A percentile compares a stretch with the other conserved stretches of the same genome.
These are phyloP conservation scores for Rhizopus arrhizus DNA, from an alignment of 371 early-diverging fungal species.

Conservation along the genomic window DNA sequence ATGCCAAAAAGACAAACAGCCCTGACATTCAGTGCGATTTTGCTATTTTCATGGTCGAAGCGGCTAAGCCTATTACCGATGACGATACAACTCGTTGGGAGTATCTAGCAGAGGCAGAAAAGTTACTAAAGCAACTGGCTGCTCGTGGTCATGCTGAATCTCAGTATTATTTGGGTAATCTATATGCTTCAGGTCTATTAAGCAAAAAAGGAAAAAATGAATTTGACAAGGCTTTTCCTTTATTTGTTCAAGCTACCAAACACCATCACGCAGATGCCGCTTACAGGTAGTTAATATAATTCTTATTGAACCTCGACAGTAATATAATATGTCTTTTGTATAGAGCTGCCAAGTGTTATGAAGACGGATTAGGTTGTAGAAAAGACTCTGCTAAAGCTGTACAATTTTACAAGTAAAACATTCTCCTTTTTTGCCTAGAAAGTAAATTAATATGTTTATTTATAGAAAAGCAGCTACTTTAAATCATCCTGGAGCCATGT, in stretches of 20 bases:
- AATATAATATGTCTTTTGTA: too few relatives aligned
- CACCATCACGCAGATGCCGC: slow-evolving; percentile 73
- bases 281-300: slow-evolving; percentile 43
- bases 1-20: slow-evolving; percentile 81
- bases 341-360: slow-evolving; percentile 72
- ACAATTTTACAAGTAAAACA: slow-evolving; percentile 68
- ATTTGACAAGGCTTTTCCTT: slow-evolving; percentile 71
- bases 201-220: slow-evolving; percentile 65
- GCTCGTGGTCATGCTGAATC: slow-evolving; percentile 67
- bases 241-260: slow-evolving; percentile 70
- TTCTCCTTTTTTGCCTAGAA: slow-evolving; percentile 8
- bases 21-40: slow-evolving; percentile 82
- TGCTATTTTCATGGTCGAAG: slow-evolving; percentile 76
- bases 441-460: slow-evolving; percentile 1
- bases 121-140: slow-evolving; percentile 62
- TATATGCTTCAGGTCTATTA: slow-evolving; percentile 63
- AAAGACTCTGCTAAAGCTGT: slow-evolving; percentile 67
- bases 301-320: not conserved
- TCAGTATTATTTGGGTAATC: slow-evolving; percentile 68
- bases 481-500: slow-evolving; percentile 76
- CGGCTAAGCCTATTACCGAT: slow-evolving; percentile 62
- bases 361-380: slow-evolving; percentile 66
- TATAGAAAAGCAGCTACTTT: slow-evolving; percentile 71
- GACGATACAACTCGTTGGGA: slow-evolving; percentile 59
- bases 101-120: slow-evolving; percentile 65